A percentile compares a stretch with the other conserved stretches of the same genome.
phyloP scores from a whole-genome alignment of 2,329 filamentous ascomycete genomes.

The Fusarium sp. region DNA sequence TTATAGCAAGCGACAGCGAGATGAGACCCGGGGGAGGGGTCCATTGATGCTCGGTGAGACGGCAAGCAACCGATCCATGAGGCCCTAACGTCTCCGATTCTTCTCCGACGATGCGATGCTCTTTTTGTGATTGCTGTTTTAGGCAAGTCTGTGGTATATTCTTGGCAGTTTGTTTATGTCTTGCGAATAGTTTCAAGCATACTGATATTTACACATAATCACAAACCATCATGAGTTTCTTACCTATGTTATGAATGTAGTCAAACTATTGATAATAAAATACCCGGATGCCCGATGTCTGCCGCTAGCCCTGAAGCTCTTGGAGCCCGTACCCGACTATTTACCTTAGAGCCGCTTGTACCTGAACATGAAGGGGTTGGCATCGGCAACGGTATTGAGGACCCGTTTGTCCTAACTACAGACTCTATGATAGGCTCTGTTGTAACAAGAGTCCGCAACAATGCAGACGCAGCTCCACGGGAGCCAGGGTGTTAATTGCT shows the following conservation, averaged over 20 bases:
- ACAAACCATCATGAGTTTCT: not conserved
- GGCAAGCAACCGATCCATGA: slow-evolving; percentile 14
- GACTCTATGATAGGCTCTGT: slow-evolving; percentile 34
- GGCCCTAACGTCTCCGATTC: slow-evolving; percentile 19
- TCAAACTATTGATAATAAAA: not conserved
- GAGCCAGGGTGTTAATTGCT: slow-evolving; percentile 3
- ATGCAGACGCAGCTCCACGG: slow-evolving; percentile 11
- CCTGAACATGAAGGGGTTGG: slow-evolving; percentile 30
- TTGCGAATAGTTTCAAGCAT: not conserved
- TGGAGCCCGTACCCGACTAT: not conserved
- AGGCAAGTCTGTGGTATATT: slow-evolving; percentile 17
- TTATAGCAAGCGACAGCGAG: not conserved
- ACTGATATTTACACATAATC: not conserved
- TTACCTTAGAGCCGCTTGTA: slow-evolving; percentile 11
- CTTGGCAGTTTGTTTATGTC: not conserved
- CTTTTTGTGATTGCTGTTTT: slow-evolving; percentile 13
- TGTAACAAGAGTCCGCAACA: slow-evolving; percentile 15
- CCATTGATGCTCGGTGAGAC: slow-evolving; percentile 26
- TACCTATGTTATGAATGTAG: not conserved
- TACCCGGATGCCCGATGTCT: not conserved
- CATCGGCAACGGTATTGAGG: slow-evolving; percentile 11
- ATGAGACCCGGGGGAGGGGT: slow-evolving; percentile 30
- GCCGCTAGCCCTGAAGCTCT: not conserved
- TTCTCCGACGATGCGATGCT: slow-evolving; percentile 19
- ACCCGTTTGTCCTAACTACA: slow-evolving; percentile 29